Evolutionary conservation across 1,284 basidiomycete genomes (phyloP).

Genomic region (Cerrena zonata): DNA sequence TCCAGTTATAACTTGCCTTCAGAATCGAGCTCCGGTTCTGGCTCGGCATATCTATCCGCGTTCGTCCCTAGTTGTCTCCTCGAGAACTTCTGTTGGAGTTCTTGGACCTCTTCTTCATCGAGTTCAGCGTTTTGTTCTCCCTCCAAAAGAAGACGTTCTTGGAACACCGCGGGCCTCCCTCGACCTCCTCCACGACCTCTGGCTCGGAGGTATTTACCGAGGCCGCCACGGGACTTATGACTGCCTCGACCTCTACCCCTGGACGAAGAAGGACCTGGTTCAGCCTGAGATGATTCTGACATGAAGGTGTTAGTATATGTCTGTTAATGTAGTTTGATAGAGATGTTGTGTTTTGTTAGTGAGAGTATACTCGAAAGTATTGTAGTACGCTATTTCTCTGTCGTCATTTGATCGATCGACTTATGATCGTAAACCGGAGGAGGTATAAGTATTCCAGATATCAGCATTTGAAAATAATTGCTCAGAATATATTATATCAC

Average conservation of each 20-base stretch:
- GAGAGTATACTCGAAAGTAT: no score
- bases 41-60: slow-evolving; percentile 65
- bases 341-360: no score
- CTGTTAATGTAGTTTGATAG: no score
- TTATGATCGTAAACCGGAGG: no score
- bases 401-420: no score
- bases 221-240: slow-evolving; percentile 58
- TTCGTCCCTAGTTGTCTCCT: slow-evolving; percentile 59
- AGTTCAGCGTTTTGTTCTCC: slow-evolving; percentile 43
- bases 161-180: slow-evolving; percentile 58
- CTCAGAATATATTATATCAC: no score
- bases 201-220: slow-evolving; percentile 68
- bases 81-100: slow-evolving; percentile 45
- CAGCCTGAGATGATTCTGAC: not conserved
- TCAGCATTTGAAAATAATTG: no score
- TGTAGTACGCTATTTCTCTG: no score
- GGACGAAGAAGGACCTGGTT: not conserved
- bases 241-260: slow-evolving; percentile 33
- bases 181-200: slow-evolving; percentile 52
- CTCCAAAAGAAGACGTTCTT: slow-evolving; percentile 52
- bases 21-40: slow-evolving; percentile 56
- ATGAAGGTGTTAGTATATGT: no score
- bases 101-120: slow-evolving; percentile 40
- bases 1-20: slow-evolving; percentile 46
- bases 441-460: no score